These are phyloP conservation scores for Smithsoniella earleae DNA, from an alignment of 163 green algal genomes.

Conservation along the genomic window DNA sequence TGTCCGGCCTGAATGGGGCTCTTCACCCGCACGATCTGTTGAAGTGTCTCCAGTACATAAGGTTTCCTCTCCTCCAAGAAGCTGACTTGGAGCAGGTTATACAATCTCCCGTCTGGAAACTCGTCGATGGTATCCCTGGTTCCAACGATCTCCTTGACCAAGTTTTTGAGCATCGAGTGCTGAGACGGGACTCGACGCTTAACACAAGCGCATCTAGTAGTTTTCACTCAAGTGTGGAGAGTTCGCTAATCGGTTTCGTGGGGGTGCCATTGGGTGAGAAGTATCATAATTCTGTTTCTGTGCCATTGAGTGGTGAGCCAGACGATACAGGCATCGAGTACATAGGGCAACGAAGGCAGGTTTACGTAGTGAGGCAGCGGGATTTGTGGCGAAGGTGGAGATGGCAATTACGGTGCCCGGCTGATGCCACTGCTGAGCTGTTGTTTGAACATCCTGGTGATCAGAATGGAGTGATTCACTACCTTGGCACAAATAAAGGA, in stretches of 20 bases:
- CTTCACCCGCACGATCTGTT: not conserved
- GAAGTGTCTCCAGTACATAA: not conserved
- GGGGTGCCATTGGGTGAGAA: not conserved
- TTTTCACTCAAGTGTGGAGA: not conserved
- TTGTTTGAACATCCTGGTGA: not conserved
- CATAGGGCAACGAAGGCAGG: not conserved
- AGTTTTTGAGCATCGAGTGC: not conserved
- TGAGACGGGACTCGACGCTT: not conserved
- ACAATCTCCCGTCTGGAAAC: not conserved
- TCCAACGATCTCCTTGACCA: too few species aligned
- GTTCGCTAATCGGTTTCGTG: not conserved
- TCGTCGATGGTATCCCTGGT: not conserved
- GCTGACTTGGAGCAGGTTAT: not conserved
- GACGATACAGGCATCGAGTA: too few species aligned
- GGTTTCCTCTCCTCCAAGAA: not conserved
- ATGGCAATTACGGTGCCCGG: not conserved
- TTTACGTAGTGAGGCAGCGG: not conserved
- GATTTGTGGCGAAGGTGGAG: slow-evolving; percentile 15
- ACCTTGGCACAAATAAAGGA: slow-evolving; percentile 7
- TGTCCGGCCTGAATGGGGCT: too few species aligned
- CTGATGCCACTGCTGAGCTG: not conserved
- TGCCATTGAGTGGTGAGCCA: too few species aligned
- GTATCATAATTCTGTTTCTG: too few species aligned
- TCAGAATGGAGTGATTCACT: not conserved
- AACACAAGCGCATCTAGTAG: not conserved